A percentile compares a stretch with the other conserved stretches of the same genome.
Conservation (phyloP, 805 yeast genomes). For the Jamesozyma piceae region DNA sequence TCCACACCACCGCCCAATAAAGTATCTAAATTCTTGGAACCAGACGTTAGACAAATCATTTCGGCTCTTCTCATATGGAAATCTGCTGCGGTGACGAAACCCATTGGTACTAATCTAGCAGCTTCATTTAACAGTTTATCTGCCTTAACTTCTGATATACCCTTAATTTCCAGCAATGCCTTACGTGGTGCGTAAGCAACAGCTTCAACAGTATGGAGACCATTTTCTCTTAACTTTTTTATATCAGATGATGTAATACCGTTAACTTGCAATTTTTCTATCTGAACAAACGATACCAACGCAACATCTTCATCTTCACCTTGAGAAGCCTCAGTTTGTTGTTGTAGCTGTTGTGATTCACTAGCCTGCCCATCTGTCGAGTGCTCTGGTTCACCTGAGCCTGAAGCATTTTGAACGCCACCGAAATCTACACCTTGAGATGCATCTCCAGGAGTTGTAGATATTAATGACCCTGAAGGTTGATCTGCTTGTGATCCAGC, state of each 20-base stretch:
- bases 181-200: conserved; percentile 90
- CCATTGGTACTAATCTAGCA: conserved; percentile 81
- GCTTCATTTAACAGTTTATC: conserved; percentile 79
- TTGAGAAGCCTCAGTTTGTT: conserved; percentile 23
- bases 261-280: conserved; percentile 48
- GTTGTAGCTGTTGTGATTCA: conserved; percentile 4
- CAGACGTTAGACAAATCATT: conserved; percentile 87
- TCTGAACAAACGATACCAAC: conserved; percentile 27
- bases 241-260: conserved; percentile 79
- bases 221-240: conserved; percentile 70
- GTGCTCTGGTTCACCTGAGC: neutral
- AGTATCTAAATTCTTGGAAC: conserved; percentile 88
- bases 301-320: conserved; percentile 48
- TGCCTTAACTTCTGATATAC: conserved; percentile 92
- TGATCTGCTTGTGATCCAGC: conserved; percentile 2
- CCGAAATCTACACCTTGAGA: conserved; percentile 7
- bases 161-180: conserved; percentile 66
- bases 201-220: conserved; percentile 82
- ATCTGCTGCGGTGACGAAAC: conserved; percentile 94
- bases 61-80: conserved; percentile 84
- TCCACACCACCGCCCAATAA: conserved; percentile 93
- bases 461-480: conserved; percentile 12
- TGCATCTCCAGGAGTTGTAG: conserved; percentile 20
- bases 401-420: conserved; percentile 3
- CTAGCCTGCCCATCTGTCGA: conserved; percentile 1